Conservation (phyloP, 2,329 filamentous ascomycete genomes). For the Fusarium pseudocircinatum region DNA sequence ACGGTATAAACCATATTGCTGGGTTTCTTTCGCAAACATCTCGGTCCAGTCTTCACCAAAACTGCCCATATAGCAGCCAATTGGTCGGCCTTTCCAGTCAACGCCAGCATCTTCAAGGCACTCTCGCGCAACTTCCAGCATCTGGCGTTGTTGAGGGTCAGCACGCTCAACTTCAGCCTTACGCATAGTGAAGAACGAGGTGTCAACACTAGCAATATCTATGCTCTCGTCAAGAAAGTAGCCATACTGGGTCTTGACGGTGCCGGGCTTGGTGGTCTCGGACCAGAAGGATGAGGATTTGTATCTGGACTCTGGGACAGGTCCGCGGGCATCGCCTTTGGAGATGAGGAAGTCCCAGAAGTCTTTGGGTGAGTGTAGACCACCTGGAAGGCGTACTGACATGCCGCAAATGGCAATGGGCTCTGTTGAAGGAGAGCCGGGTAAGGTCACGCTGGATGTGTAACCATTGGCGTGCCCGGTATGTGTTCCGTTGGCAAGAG, state of each 20-base stretch:
- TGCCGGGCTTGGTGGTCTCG: not conserved
- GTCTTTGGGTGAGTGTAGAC: not conserved
- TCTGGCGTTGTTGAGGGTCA: not conserved
- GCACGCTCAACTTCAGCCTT: not conserved
- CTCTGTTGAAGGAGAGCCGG: not conserved
- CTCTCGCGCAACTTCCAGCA: not conserved
- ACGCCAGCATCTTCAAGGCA: not conserved
- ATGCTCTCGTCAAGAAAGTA: constrained; percentile 3
- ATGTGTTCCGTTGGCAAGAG: not conserved
- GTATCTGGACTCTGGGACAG: not conserved
- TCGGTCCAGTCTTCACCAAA: constrained; percentile 6
- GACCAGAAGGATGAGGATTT: not conserved
- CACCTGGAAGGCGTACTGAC: not conserved
- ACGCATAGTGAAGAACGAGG: not conserved
- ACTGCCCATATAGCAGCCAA: not conserved
- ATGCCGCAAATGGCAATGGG: constrained; percentile 5
- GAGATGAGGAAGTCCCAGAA: not conserved
- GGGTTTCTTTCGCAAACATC: constrained; percentile 1
- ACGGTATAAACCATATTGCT: not conserved
- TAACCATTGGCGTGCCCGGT: not conserved
- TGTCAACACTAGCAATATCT: not conserved
- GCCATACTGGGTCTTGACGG: not conserved
- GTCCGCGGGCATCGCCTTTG: not conserved
- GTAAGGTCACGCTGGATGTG: not conserved
- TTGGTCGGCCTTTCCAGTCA: not conserved